A percentile compares a stretch with the other conserved stretches of the same genome.
Evolutionary conservation across 2,329 filamentous ascomycete genomes (phyloP).

Genomic region (Purpureocillium takamizusanense): DNA sequence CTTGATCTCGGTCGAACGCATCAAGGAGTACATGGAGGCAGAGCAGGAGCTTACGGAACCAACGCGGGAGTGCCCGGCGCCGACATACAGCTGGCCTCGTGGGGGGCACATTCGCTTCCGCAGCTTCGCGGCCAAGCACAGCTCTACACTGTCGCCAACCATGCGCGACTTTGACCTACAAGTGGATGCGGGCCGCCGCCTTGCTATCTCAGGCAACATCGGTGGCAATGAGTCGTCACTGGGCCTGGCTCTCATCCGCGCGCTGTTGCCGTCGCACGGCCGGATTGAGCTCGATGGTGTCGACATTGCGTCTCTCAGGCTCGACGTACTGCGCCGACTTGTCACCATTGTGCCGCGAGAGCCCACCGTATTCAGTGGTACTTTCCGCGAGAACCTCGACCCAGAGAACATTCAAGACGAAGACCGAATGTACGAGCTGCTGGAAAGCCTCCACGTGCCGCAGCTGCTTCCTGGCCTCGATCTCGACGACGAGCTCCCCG

Average conservation of each 20-base stretch:
- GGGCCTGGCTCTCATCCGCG: conserved; percentile 30
- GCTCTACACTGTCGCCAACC: not conserved
- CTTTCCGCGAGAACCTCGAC: conserved; percentile 43
- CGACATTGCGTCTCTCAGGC: conserved; percentile 24
- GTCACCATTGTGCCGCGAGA: conserved; percentile 53
- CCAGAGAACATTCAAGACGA: conserved; percentile 26
- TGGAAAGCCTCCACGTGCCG: not conserved
- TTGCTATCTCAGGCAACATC: conserved; percentile 61
- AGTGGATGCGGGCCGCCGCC: conserved; percentile 1
- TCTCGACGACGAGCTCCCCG: not conserved
- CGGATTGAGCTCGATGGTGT: conserved; percentile 19
- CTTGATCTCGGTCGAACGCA: not conserved
- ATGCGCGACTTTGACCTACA: conserved; percentile 1
- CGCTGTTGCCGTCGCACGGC: not conserved
- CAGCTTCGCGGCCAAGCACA: conserved; percentile 3
- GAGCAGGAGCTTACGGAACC: conserved; percentile 1
- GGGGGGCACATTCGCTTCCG: conserved; percentile 2
- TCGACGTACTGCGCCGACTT: conserved; percentile 33
- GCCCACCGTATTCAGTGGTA: conserved; percentile 51
- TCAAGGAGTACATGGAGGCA: not conserved
- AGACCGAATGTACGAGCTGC: not conserved
- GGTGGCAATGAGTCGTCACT: conserved; percentile 69
- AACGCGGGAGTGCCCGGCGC: not conserved
- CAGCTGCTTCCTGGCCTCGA: not conserved
- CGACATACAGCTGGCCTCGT: conserved; percentile 1